A percentile compares a stretch with the other conserved stretches of the same genome.
Conservation (phyloP, 768 basidiomycete species). For the Tephrocybe sp. region DNA sequence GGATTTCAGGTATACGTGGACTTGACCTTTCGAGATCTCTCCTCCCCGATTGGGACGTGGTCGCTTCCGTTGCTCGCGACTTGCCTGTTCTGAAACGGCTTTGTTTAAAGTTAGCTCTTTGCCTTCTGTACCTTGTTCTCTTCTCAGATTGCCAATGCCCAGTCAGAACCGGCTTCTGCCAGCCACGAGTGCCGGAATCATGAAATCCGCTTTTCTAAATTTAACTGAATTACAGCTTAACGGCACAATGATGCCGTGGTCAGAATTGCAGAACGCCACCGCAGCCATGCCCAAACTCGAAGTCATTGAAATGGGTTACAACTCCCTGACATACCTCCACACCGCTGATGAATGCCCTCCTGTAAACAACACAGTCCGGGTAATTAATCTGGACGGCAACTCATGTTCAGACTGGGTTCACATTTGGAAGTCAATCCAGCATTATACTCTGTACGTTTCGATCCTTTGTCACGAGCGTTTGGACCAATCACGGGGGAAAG, state of each 20-base stretch:
- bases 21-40: conserved; percentile 82
- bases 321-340: conserved; percentile 44
- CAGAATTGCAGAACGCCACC: conserved; percentile 54
- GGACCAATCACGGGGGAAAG: conserved; percentile 36
- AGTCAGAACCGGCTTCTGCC: conserved; percentile 70
- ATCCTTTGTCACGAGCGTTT: conserved; percentile 10
- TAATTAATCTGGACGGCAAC: conserved; percentile 76
- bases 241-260: conserved; percentile 71
- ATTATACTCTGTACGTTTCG: conserved; percentile 46
- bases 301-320: conserved; percentile 71
- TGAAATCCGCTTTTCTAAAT: conserved; percentile 44
- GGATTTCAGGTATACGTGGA: conserved; percentile 62
- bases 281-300: conserved; percentile 53
- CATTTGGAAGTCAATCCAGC: conserved; percentile 41
- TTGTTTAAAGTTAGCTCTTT: conserved; percentile 69
- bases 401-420: conserved; percentile 54
- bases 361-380: conserved; percentile 35
- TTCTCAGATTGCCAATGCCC: conserved; percentile 19
- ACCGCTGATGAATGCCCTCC: conserved; percentile 19
- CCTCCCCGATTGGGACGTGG: conserved; percentile 65
- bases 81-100: conserved; percentile 65
- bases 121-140: conserved; percentile 10
- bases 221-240: conserved; percentile 75
- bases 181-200: conserved; percentile 27
- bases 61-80: conserved; percentile 62